Base-by-base conservation (phyloP, 768 basidiomycete species). In the Auriculariales sp. region DNA sequence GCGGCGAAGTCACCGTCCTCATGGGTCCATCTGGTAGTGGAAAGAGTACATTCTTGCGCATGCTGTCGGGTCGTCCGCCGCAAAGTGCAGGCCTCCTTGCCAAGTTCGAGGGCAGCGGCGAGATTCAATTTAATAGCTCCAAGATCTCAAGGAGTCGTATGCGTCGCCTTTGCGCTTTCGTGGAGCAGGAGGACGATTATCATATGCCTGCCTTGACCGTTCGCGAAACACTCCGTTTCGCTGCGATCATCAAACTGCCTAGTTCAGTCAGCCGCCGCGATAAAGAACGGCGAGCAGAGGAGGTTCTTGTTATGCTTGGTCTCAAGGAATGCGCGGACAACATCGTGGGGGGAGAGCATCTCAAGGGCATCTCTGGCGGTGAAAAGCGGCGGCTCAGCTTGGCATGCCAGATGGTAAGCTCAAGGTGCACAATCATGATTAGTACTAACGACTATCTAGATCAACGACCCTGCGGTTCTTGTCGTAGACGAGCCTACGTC, bases 331-430 rank as follows among this genome's bases (percentile, higher is more conserved):
- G 70, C 49, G 71, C 71, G n/a, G 65, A 72, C 52, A 61, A 65
- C 17, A 61, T 69, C 19, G 69, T 73, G 28, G 72, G 72, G 22
- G 71, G 71, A 2, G 64, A 65, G 36, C 50, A 46, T 58, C 50
- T 62, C 31, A 63, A 70, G 55, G 71, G 71, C 1, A 73, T 74
- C 30, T 65, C 62, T 9, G 72, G 72, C 4, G 72, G 72, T n/a
- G 71, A 74, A 54, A 74, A 73, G 56, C 56, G 71, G 1, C 60
- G 72, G 28, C 56, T 73, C 7, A 69, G 67, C 22, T 56, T 74
- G 17, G 72, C 69, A 1, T 66, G 71, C 0, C 65, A 73, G 56
- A 68, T 64, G 54, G 39, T 44, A 47, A n/a, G 46, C 48, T 47
- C 12, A 29, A 17, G 15, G 29, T 28, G 33, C 51, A 34, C 28